These are phyloP conservation scores for Leccinum solheimii DNA, from an alignment of 1,284 basidiomycete genomes.

Conservation along the genomic window DNA sequence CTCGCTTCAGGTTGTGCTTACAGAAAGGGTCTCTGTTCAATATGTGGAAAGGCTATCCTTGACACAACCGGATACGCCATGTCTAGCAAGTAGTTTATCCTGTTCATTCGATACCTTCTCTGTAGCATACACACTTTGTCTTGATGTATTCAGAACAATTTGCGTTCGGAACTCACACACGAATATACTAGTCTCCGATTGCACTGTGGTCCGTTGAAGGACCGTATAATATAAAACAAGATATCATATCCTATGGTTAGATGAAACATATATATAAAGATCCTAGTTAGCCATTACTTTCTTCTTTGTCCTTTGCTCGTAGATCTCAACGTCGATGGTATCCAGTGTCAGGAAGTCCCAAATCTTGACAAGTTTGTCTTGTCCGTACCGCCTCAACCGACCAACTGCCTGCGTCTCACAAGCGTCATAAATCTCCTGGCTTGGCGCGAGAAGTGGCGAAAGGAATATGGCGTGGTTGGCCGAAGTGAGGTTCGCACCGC, in stretches of 20 bases:
- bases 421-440: conserved; percentile 82
- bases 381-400: conserved; percentile 84
- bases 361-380: conserved; percentile 77
- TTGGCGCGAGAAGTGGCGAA: conserved; percentile 79
- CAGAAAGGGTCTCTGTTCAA: conserved; percentile 79
- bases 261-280: conserved; percentile 6
- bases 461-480: conserved; percentile 96
- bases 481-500: conserved; percentile 88
- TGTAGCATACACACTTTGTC: conserved; percentile 18
- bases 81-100: conserved; percentile 65
- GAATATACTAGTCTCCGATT: not conserved
- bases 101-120: conserved; percentile 24
- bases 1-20: conserved; percentile 70
- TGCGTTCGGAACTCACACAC: not conserved
- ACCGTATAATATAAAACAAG: conserved; percentile 11
- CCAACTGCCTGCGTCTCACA: conserved; percentile 91
- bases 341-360: conserved; percentile 80
- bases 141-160: conserved; percentile 10
- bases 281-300: conserved; percentile 28
- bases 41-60: conserved; percentile 81
- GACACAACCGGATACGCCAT: conserved; percentile 80
- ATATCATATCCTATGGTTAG: conserved; percentile 6
- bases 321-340: conserved; percentile 87
- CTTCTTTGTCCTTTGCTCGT: conserved; percentile 46
- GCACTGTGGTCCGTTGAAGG: not conserved